Conservation (phyloP, 2,329 filamentous ascomycete species). For the Sclerotinia minor region DNA sequence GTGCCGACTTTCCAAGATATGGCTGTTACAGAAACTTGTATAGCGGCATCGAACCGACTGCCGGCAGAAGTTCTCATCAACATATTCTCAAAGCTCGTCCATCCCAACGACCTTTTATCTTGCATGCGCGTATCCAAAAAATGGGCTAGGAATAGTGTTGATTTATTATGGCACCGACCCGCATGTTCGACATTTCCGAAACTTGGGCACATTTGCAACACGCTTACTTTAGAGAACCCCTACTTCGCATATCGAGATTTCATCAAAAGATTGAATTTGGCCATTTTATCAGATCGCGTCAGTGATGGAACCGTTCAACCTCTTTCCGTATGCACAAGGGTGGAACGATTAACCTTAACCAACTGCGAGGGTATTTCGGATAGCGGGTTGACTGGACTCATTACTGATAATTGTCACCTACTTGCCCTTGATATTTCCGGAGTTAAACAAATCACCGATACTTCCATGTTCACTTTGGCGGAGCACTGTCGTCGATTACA, state of each 20-base stretch:
- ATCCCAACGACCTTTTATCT: constrained; percentile 73
- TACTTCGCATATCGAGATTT: constrained; percentile 89
- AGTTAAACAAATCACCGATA: constrained; percentile 76
- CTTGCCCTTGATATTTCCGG: constrained; percentile 89
- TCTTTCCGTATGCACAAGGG: constrained; percentile 79
- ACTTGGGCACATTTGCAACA: constrained; percentile 76
- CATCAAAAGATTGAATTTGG: constrained; percentile 88
- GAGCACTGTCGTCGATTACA: constrained; percentile 82
- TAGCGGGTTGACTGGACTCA: constrained; percentile 73
- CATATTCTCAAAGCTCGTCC: constrained; percentile 82
- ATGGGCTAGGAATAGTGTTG: constrained; percentile 91
- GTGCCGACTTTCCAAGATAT: constrained; percentile 75
- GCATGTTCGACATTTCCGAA: constrained; percentile 85
- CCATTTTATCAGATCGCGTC: constrained; percentile 69
- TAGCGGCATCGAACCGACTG: constrained; percentile 78
- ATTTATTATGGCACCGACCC: constrained; percentile 91
- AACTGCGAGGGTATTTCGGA: constrained; percentile 86
- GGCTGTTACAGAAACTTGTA: constrained; percentile 66
- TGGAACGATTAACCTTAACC: constrained; percentile 90
- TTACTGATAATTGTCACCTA: constrained; percentile 76
- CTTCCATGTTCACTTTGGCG: constrained; percentile 75
- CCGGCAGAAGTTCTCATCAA: constrained; percentile 94
- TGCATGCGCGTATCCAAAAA: constrained; percentile 93
- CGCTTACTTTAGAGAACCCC: constrained; percentile 69
- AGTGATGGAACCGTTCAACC: constrained; percentile 88